These are phyloP conservation scores for Amanita exitialis DNA, from an alignment of 768 basidiomycete genomes.

Conservation along the genomic window DNA sequence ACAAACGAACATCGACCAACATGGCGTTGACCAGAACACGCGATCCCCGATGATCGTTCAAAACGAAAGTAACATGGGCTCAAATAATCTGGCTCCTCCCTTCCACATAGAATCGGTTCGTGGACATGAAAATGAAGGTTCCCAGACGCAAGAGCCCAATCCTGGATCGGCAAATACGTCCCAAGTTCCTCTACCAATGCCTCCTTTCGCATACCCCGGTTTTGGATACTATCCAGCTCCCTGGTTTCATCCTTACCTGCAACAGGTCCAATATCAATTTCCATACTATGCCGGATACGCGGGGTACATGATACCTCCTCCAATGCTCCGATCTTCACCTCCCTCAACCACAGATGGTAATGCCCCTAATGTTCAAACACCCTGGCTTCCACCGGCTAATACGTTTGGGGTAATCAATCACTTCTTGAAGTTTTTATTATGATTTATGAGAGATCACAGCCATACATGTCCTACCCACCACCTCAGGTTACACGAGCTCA, in stretches of 20 bases:
- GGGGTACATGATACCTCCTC: constrained; percentile 20
- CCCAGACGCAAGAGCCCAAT: background rate
- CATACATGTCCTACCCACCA: constrained; percentile 40
- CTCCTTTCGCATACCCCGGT: background rate
- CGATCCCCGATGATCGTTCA: background rate
- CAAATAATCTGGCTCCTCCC: background rate
- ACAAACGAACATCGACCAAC: background rate
- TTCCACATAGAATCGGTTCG: background rate
- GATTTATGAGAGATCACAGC: constrained; percentile 17
- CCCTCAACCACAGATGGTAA: constrained; percentile 23
- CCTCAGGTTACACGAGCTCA: constrained; percentile 23
- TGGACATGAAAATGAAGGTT: background rate
- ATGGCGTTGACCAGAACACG: background rate
- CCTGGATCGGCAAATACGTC: background rate
- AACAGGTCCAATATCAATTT: constrained; percentile 40
- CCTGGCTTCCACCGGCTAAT: constrained; percentile 26
- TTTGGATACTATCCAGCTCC: constrained; percentile 6
- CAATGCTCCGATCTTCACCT: constrained; percentile 12
- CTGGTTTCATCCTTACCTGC: constrained; percentile 30
- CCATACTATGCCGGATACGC: constrained; percentile 39
- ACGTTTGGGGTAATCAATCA: constrained; percentile 36
- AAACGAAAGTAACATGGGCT: background rate
- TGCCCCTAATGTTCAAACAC: constrained; percentile 19
- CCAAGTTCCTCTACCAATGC: background rate
- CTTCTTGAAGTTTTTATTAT: background rate